phyloP scores from a whole-genome alignment of 495 filamentous ascomycete genomes.

The Chaetomium tenue region DNA sequence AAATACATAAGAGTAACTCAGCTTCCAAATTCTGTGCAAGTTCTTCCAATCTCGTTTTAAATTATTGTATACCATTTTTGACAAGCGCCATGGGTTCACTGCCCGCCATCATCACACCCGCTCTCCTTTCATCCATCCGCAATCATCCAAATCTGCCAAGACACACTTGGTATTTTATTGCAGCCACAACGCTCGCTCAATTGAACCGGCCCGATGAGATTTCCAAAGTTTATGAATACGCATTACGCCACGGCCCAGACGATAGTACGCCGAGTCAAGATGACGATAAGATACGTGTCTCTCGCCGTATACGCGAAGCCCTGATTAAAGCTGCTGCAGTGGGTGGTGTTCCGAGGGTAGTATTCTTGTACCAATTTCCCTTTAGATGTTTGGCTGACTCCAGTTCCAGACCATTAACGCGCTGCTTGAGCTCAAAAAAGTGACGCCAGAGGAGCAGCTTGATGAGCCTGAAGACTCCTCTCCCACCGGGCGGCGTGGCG shows the following conservation, averaged over 20 bases:
- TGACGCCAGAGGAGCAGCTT: constrained; percentile 47
- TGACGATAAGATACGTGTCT: constrained; percentile 45
- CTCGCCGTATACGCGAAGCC: constrained; percentile 53
- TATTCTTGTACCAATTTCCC: no score
- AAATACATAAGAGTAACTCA: no score
- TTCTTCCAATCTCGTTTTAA: background rate
- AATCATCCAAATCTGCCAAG: constrained; percentile 45
- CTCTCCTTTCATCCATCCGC: constrained; percentile 48
- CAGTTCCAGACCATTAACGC: constrained; percentile 51
- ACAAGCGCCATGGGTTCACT: constrained; percentile 23
- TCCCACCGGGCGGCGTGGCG: constrained; percentile 41
- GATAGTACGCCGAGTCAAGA: constrained; percentile 35
- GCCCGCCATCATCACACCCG: constrained; percentile 36
- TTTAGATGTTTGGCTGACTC: background rate
- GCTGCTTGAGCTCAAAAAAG: constrained; percentile 48
- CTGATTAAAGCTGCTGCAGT: constrained; percentile 53
- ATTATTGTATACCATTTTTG: background rate
- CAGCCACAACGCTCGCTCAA: constrained; percentile 50
- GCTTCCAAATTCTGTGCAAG: background rate
- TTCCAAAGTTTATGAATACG: constrained; percentile 47
- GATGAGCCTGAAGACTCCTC: constrained; percentile 44
- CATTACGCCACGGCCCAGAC: constrained; percentile 35
- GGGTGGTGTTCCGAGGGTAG: constrained; percentile 55
- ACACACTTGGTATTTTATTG: constrained; percentile 54
- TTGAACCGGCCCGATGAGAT: constrained; percentile 57